phyloP scores from a whole-genome alignment of 768 basidiomycete genomes.

The Cystobasidium ongulense region DNA sequence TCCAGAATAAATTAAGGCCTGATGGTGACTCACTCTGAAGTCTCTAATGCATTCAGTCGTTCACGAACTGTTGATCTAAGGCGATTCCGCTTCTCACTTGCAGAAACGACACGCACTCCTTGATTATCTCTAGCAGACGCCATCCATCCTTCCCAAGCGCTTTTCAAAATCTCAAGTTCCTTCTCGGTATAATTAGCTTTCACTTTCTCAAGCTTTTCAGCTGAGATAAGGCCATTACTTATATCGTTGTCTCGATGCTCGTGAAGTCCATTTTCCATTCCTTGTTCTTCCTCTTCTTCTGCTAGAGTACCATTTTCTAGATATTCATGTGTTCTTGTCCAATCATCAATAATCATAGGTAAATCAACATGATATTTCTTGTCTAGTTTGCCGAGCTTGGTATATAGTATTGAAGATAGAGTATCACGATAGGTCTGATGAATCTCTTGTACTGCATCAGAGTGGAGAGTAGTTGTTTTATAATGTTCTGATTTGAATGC shows the following conservation, averaged over 20 bases:
- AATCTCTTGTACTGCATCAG: background rate
- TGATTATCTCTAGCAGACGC: background rate
- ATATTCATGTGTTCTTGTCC: background rate
- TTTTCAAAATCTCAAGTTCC: background rate
- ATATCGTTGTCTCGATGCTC: too few species aligned
- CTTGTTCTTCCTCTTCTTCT: background rate
- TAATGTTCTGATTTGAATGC: background rate
- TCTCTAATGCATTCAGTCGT: background rate
- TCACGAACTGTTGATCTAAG: background rate
- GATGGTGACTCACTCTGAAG: conserved; percentile 14
- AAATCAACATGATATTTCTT: background rate
- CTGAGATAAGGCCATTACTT: background rate
- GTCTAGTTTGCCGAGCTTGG: background rate
- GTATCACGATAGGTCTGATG: background rate
- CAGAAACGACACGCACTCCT: background rate
- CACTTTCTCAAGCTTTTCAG: background rate
- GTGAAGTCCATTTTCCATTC: background rate
- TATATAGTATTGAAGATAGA: background rate
- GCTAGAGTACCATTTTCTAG: background rate
- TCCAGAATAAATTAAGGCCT: too few species aligned
- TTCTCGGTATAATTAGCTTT: background rate
- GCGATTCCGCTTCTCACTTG: background rate
- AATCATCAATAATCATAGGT: background rate
- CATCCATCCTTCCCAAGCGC: background rate
- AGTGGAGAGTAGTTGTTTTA: background rate